Evolutionary conservation across 495 filamentous ascomycete genomes (phyloP), one percentile per base, ranked within the genome.

Genomic region (Apiosordaria backusii): DNA sequence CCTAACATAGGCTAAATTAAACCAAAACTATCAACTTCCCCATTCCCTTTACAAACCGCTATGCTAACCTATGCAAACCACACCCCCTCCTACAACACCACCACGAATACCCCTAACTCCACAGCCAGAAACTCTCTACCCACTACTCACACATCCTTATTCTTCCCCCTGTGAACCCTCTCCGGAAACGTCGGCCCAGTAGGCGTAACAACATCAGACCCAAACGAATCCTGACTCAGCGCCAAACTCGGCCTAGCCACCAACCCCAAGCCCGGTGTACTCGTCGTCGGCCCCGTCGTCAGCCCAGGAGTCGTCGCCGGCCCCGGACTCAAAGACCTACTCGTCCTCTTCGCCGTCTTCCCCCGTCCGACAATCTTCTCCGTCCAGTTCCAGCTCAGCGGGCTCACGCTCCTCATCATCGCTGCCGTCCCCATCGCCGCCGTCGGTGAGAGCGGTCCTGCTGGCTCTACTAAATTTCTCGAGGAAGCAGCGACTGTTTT

Each of bases 291-390:
- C 55, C 52, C 74, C 75, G n/a, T 35, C 29, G 29, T 45, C 35
- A 45, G 16, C 35, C 10, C 13, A 45, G n/a, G n/a, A n/a, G 9
- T 45, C 10, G 3, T 45, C 35, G 9, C 35, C 35, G 1, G 35
- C 3, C 35, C 35, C 9, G 35, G 35, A 45, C 35, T 45, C 13
- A 45, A 45, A 13, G 9, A 13, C 35, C 35, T 45, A 45, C 35
- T 45, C 35, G 13, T 45, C 35, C 35, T 45, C 35, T 45, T 45
- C 5, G 6, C 35, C 35, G 35, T 45, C 9, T 45, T 45, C 9
- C 80, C 77, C 65, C 80, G 83, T 0, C 84, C 84, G 0, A 81
- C 83, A 67, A 86, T 84, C 65, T 82, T 83, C 69, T 86, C 83
- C 2, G 82, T 81, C 84, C 84, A 86, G 71, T 82, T 85, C 84